Evolutionary conservation across 495 filamentous ascomycete genomes (phyloP).

Genomic region (Aspergillus leporis): DNA sequence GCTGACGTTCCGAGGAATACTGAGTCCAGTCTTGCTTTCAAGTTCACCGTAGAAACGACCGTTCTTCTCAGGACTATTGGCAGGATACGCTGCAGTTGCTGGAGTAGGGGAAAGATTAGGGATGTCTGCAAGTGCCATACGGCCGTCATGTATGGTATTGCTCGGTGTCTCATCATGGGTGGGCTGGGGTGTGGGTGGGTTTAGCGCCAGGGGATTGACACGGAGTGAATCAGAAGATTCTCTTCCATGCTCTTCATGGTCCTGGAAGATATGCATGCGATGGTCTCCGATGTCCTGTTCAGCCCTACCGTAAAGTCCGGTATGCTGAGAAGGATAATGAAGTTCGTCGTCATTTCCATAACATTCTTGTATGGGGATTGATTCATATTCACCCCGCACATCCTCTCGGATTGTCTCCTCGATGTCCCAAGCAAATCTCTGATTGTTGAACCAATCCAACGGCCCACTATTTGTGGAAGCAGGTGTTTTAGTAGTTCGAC

Average conservation of each 20-base stretch:
- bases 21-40: constrained; percentile 26
- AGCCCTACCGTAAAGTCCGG: constrained; percentile 26
- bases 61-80: constrained; percentile 30
- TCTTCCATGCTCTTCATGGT: constrained; percentile 42
- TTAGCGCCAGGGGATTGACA: constrained; percentile 53
- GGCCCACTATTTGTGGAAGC: constrained; percentile 32
- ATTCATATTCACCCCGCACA: constrained; percentile 43
- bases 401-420: constrained; percentile 37
- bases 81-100: constrained; percentile 14
- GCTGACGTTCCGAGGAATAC: constrained; percentile 28
- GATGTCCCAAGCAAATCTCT: constrained; percentile 33
- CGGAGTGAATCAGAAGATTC: constrained; percentile 29
- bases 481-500: constrained; percentile 39
- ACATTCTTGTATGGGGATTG: constrained; percentile 39
- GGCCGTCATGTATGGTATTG: constrained; percentile 24
- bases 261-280: constrained; percentile 44
- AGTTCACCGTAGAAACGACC: constrained; percentile 42
- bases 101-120: constrained; percentile 36
- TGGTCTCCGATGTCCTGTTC: constrained; percentile 42
- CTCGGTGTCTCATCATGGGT: constrained; percentile 22
- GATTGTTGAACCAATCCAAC: constrained; percentile 41
- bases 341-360: constrained; percentile 37
- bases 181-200: constrained; percentile 54
- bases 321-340: constrained; percentile 19
- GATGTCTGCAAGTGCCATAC: constrained; percentile 36